These are phyloP conservation scores for Flaveria trinervia DNA, from an alignment of 129 eudicot species.

Conservation along the genomic window DNA sequence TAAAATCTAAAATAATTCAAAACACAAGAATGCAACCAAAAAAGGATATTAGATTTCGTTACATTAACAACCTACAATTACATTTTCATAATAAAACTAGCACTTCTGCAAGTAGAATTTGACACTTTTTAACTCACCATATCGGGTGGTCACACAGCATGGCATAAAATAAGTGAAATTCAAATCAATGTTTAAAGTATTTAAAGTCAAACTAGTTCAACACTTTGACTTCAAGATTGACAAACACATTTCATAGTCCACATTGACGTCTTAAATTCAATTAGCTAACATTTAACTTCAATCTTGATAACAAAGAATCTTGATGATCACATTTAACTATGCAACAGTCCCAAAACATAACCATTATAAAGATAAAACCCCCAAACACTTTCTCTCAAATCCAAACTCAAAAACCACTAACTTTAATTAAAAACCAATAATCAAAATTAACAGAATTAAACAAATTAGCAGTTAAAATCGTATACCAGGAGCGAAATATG, in stretches of 20 bases:
- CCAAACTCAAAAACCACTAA: not conserved
- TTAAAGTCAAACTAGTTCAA: slow-evolving; percentile 12
- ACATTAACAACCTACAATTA: not conserved
- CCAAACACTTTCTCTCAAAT: not conserved
- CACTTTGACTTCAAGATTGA: slow-evolving; percentile 17
- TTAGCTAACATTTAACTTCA: not conserved
- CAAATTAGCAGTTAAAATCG: not conserved
- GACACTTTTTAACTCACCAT: not conserved
- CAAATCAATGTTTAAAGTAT: not conserved
- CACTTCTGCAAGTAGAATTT: not conserved
- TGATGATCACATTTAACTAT: not conserved
- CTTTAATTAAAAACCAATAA: not conserved
- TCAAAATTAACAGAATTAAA: not conserved
- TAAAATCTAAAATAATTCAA: slow-evolving; percentile 58
- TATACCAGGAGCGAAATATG: slow-evolving; percentile 77
- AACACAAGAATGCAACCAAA: slow-evolving; percentile 10
- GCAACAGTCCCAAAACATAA: not conserved
- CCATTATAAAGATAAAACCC: not conserved
- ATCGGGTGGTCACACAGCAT: not conserved
- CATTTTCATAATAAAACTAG: not conserved
- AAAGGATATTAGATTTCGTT: not conserved
- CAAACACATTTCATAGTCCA: not conserved
- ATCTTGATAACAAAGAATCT: not conserved
- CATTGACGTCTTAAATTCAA: not conserved
- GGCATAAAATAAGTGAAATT: not conserved